Base-by-base conservation (phyloP, 2,329 filamentous ascomycete species). In the Peltaster fructicola region DNA sequence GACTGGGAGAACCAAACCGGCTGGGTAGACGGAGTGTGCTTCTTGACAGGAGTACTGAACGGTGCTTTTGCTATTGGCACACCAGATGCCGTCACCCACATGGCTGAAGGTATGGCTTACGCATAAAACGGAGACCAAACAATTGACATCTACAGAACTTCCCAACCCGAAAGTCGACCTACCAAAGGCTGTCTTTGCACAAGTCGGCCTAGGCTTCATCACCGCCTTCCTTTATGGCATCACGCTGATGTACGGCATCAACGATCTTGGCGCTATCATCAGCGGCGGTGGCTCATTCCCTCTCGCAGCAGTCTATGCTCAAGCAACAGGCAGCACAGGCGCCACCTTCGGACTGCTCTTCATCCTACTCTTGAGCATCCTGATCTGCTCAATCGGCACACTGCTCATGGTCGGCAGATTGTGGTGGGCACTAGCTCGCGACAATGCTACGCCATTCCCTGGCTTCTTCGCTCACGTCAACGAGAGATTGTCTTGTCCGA, bases 391-490 rank as follows among this genome's bases (percentile, higher is more conserved):
- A 18, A 37, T 62, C 13, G 58, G 59, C 7, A 68, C 65, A 3
- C 45, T 65, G 15, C 45, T 68, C 17, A 70, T 41, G 43, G 35
- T 45, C 15, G 39, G 44, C n/a, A 41, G 47, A 11, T 36, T 42
- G 46, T 55, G 16, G 45, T 66, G 63, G 63, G 54, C 58, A 1
- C 47, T 67, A 10, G 63, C 67, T 17, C 61, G 68, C 15, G 68
- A 73, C 41, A 60, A 63, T 18, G 68, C 68, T 3, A 68, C 68
- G 3, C 68, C 68, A 0, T 63, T 69, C 39, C 54, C 59, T 2
- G 28, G 39, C 7, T 51, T 64, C 45, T 62, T 72, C 30, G 51
- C 57, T n/a, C 45, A 40, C 10, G 65, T 73, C 35, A 59, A 63
- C 41, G 52, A 56, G 32, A 47, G 34, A 1, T 57, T 68, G 28